These are phyloP conservation scores for Neurospora africana DNA, from an alignment of 495 filamentous ascomycete species.

Conservation along the genomic window DNA sequence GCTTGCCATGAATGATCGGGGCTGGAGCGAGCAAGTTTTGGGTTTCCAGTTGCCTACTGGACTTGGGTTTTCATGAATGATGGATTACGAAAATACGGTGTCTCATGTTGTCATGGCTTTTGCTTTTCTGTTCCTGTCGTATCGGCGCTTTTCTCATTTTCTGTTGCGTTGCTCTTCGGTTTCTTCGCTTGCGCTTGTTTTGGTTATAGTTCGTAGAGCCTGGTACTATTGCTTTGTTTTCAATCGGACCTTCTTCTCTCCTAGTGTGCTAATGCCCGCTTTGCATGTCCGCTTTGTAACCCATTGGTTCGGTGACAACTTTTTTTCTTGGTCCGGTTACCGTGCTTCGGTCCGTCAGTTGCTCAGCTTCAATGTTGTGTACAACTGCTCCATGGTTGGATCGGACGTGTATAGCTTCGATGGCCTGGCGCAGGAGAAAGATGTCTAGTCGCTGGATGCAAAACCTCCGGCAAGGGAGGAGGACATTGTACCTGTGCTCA, in stretches of 20 bases:
- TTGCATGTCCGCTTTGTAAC: conserved; percentile 51
- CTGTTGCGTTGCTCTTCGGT: neutral
- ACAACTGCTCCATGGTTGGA: conserved; percentile 75
- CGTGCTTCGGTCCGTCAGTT: conserved; percentile 56
- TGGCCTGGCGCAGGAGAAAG: conserved; percentile 54
- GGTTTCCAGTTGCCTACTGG: neutral
- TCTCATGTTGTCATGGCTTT: neutral
- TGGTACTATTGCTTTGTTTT: neutral
- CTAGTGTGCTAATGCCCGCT: conserved; percentile 23
- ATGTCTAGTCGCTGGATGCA: conserved; percentile 33
- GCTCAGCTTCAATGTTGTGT: conserved; percentile 64
- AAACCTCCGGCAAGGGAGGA: neutral
- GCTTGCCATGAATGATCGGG: conserved; percentile 8
- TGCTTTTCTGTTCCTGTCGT: neutral
- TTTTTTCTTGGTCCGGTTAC: conserved; percentile 64
- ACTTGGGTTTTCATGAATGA: neutral
- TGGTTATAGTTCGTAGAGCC: neutral
- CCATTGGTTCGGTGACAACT: conserved; percentile 85
- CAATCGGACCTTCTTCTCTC: neutral
- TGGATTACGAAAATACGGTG: neutral
- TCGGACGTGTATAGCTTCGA: conserved; percentile 75
- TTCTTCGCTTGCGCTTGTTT: neutral
- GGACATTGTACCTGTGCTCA: neutral
- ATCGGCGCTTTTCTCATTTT: neutral
- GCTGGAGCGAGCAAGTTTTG: neutral